A percentile compares a stretch with the other conserved stretches of the same genome.
Evolutionary conservation across 2,329 filamentous ascomycete species (phyloP).

Genomic region (Xylaria sp.): DNA sequence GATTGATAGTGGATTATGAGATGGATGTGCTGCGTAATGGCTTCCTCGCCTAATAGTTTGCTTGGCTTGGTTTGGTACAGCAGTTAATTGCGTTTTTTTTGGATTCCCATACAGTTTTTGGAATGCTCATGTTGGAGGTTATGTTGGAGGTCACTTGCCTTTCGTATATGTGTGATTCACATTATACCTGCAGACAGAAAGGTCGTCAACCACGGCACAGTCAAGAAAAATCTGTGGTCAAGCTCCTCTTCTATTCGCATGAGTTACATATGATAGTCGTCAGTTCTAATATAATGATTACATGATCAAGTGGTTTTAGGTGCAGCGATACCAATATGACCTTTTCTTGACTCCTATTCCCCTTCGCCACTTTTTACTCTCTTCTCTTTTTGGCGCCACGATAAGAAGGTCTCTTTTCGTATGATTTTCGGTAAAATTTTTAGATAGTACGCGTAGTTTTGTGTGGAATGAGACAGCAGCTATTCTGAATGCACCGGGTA

Average conservation of each 20-base stretch:
- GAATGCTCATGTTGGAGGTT: background rate
- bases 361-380: no score
- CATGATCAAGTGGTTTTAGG: background rate
- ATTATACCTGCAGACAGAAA: background rate
- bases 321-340: no score
- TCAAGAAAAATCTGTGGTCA: background rate
- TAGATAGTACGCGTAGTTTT: background rate
- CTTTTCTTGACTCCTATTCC: background rate
- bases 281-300: background rate
- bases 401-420: background rate
- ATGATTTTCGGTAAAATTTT: background rate
- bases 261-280: no score
- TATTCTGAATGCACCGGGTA: no score
- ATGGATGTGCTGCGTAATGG: background rate
- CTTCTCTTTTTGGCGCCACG: background rate
- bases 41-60: background rate
- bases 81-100: background rate
- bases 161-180: background rate
- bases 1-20: slow-evolving; percentile 54
- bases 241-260: background rate
- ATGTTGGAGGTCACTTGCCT: background rate
- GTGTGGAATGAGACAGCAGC: background rate
- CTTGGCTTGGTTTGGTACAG: background rate
- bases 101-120: background rate
- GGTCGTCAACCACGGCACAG: background rate